These are phyloP conservation scores for Linnemannia exigua DNA, from an alignment of 192 early-diverging fungal genomes.

Conservation along the genomic window DNA sequence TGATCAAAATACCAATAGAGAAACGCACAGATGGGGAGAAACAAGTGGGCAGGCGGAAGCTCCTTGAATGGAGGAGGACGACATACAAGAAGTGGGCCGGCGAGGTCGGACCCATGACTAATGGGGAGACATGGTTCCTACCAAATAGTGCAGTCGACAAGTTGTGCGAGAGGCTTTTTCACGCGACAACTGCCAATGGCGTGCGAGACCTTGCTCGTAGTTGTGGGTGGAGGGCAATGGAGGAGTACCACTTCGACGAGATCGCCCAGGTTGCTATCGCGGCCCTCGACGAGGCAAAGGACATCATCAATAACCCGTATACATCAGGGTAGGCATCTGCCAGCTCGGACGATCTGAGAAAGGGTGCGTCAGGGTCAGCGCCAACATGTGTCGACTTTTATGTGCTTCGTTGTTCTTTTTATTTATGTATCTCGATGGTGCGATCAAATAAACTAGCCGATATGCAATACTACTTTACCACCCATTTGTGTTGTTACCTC, in stretches of 20 bases:
- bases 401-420: neutral
- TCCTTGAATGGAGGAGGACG: too few species aligned
- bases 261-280: neutral
- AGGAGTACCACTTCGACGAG: too few species aligned
- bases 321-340: neutral
- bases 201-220: too few species aligned
- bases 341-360: neutral
- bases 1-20: neutral
- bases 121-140: too few species aligned
- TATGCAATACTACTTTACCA: neutral
- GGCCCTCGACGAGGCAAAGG: conserved; percentile 3
- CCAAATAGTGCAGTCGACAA: too few species aligned
- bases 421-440: conserved; percentile 4
- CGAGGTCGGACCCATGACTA: too few species aligned
- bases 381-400: neutral
- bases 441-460: neutral
- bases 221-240: too few species aligned
- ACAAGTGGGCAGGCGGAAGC: too few species aligned
- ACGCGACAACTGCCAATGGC: too few species aligned
- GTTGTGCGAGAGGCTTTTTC: too few species aligned
- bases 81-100: too few species aligned
- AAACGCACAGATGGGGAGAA: neutral
- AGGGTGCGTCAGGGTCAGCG: neutral
- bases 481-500: neutral
- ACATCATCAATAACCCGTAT: neutral